These are phyloP conservation scores for Phenoliferia sp. DNA, from an alignment of 1,284 basidiomycete genomes.

Conservation along the genomic window DNA sequence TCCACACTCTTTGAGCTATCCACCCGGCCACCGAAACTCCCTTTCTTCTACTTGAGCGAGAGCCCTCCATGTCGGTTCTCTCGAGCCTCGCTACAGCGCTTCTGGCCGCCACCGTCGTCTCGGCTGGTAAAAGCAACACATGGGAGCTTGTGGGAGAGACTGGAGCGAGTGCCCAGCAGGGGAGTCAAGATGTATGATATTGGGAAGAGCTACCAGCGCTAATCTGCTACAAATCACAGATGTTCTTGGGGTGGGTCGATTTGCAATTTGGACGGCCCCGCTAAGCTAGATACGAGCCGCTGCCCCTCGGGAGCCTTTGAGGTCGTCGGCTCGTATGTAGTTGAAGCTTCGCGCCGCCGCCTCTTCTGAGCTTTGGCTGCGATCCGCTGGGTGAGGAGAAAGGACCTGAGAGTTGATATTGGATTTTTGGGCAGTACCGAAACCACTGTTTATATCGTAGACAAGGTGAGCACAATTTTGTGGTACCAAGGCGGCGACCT, in stretches of 20 bases:
- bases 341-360: no score
- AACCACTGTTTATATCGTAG: slow-evolving; percentile 41
- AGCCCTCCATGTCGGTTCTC: not conserved
- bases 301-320: no score
- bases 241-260: not conserved
- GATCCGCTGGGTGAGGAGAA: not conserved
- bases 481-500: slow-evolving; percentile 16
- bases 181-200: not conserved
- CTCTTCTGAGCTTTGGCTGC: not conserved
- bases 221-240: not conserved
- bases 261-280: no score
- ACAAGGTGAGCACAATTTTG: slow-evolving; percentile 44
- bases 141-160: not conserved
- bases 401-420: not conserved
- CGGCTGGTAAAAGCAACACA: not conserved
- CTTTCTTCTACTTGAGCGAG: no score
- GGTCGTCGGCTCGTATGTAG: no score
- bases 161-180: not conserved
- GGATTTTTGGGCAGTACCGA: not conserved
- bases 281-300: no score
- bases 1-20: no score
- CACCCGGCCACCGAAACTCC: no score
- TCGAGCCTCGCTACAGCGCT: not conserved
- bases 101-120: not conserved
- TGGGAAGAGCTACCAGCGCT: not conserved